Conservation (phyloP, 2,329 filamentous ascomycete species). For the Chaetomiaceae sp. region DNA sequence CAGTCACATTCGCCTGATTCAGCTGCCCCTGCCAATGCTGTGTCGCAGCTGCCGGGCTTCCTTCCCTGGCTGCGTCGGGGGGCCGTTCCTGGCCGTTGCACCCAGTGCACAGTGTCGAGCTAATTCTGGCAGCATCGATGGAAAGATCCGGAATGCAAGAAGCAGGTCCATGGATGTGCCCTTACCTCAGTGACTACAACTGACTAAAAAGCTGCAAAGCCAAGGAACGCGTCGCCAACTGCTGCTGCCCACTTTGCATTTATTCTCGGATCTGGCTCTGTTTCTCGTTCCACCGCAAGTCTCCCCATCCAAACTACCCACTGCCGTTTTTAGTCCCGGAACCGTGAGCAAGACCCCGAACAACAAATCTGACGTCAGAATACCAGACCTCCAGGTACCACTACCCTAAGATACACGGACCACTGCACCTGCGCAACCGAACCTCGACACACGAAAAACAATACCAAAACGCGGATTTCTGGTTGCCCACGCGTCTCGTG, state of each 20-base stretch:
- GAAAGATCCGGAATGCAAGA: too few species aligned
- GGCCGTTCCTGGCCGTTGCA: neutral
- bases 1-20: too few species aligned
- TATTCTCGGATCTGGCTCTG: neutral
- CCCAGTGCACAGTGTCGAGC: neutral
- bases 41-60: neutral
- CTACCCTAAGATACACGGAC: neutral
- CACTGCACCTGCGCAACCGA: neutral
- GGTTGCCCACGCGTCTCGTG: neutral
- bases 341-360: too few species aligned
- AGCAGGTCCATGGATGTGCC: too few species aligned
- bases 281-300: too few species aligned
- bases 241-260: too few species aligned
- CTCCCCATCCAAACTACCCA: neutral
- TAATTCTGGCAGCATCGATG: neutral
- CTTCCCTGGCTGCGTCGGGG: neutral
- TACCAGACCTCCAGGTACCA: too few species aligned
- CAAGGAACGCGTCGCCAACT: too few species aligned
- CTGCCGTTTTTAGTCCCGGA: too few species aligned
- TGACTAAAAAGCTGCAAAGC: neutral
- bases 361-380: neutral
- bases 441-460: neutral
- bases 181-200: too few species aligned
- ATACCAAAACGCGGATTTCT: neutral
- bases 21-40: neutral